Evolutionary conservation across 1,284 basidiomycete species (phyloP).

Genomic region (Cutaneotrichosporon mucoides): DNA sequence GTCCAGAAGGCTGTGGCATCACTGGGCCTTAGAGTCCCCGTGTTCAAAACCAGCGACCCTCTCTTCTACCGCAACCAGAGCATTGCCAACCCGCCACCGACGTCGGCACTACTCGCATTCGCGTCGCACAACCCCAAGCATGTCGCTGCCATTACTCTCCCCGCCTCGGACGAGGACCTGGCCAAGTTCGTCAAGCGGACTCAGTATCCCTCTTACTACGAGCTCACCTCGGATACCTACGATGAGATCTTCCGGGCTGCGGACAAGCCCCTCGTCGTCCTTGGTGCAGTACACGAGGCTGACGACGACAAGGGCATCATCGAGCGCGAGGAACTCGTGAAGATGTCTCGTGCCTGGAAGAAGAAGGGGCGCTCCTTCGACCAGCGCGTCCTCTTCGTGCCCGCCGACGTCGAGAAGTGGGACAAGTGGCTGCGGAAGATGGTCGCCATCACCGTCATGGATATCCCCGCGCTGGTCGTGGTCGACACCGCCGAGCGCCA

Average conservation of each 20-base stretch:
- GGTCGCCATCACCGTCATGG: constrained; percentile 58
- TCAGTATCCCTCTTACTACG: constrained; percentile 64
- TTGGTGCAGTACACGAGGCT: constrained; percentile 47
- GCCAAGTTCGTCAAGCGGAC: constrained; percentile 60
- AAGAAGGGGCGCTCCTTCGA: constrained; percentile 43
- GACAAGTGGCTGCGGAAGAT: constrained; percentile 78
- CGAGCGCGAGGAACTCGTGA: constrained; percentile 55
- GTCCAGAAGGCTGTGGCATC: constrained; percentile 55
- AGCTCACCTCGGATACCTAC: constrained; percentile 71
- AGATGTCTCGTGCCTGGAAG: constrained; percentile 64
- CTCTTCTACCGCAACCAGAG: constrained; percentile 56
- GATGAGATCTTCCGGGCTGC: constrained; percentile 72
- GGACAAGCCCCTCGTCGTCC: constrained; percentile 67
- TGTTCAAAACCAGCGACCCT: constrained; percentile 55
- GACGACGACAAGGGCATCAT: constrained; percentile 32
- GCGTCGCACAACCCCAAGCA: constrained; percentile 57
- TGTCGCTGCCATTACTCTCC: constrained; percentile 35
- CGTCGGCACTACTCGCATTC: constrained; percentile 65
- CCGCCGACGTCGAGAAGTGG: constrained; percentile 79
- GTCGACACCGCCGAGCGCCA: constrained; percentile 60
- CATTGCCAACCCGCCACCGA: constrained; percentile 51
- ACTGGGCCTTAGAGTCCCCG: constrained; percentile 65
- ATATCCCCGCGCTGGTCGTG: constrained; percentile 63
- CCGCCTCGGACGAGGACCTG: constrained; percentile 28
- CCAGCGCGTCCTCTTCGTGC: constrained; percentile 71